Base-by-base conservation (phyloP, 2,329 filamentous ascomycete species). In the Nemania bipapillata region DNA sequence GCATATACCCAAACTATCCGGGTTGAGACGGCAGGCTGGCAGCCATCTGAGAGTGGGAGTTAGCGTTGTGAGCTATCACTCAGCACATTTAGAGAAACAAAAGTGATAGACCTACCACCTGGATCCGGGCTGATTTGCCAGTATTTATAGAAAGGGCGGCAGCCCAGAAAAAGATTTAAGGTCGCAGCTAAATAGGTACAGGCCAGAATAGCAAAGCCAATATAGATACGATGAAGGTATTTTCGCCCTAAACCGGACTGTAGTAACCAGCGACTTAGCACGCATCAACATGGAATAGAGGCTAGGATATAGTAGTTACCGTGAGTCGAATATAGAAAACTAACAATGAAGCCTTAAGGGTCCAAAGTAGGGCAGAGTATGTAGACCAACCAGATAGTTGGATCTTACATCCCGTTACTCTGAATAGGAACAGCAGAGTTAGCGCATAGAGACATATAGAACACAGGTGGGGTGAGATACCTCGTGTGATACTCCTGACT, bases 61-160 rank as follows among this genome's bases (percentile, higher is more conserved):
- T 62, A 55, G 67, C 54, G 30, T 32, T 32, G 9, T 32, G 30
- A 32, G 4, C 35, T 70, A 66, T 17, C 11, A 12, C 12, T 42
- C 8, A 40, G 2, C 3, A n/a, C 28, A 32, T 5, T 37, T 45
- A 30, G 22, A 26, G 20, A 4, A 58, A 32, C 17, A 7, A 55
- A 17, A 26, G 11, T 15, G 6, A 47, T 42, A 28, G 42, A 80
- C 82, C 70, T 70, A 85, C 83, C 84, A 6, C 84, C 84, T 12
- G 85, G 85, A 54, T 87, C 74, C 0, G 85, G 85, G 66, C 83
- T 76, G 49, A 87, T 86, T 75, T 87, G 85, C 85, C 85, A 87
- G 71, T 86, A 83, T 53, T 81, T 81, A 45, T 80, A 68, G 60
- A 86, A 80, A 0, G 85, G 84, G 59, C 77, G 78, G 70, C 86